A percentile compares a stretch with the other conserved stretches of the same genome.
Evolutionary conservation across 805 yeast species (phyloP).

Genomic region (Ogataea chonburiensis): DNA sequence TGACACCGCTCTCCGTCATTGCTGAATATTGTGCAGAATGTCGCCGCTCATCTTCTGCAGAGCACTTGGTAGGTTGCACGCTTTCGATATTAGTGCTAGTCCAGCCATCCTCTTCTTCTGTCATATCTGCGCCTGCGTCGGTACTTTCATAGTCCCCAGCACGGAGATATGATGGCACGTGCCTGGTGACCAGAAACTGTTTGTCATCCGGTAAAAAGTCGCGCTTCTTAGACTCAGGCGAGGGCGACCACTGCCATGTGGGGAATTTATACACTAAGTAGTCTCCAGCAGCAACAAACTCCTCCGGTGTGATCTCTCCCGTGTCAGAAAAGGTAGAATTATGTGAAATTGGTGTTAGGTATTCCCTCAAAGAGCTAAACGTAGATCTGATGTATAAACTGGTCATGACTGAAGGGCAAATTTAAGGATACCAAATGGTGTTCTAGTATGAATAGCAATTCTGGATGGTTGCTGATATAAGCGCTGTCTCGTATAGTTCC

Average conservation of each 20-base stretch:
- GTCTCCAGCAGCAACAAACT: conserved; percentile 92
- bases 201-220: conserved; percentile 83
- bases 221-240: conserved; percentile 51
- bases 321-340: conserved; percentile 81
- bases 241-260: conserved; percentile 90
- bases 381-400: conserved; percentile 58
- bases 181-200: conserved; percentile 83
- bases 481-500: conserved; percentile 1
- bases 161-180: conserved; percentile 81
- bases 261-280: conserved; percentile 89
- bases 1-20: conserved; percentile 26
- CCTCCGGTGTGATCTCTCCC: conserved; percentile 95
- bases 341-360: conserved; percentile 86
- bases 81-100: conserved; percentile 37
- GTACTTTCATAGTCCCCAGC: conserved; percentile 55
- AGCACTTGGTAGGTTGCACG: conserved; percentile 20
- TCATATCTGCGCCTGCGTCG: conserved; percentile 25
- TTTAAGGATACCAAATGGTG: neutral
- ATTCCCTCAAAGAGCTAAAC: conserved; percentile 82
- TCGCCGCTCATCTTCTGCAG: conserved; percentile 25
- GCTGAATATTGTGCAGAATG: conserved; percentile 26
- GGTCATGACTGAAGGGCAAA: conserved; percentile 28
- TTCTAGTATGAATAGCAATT: neutral
- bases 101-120: conserved; percentile 55
- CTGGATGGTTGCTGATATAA: neutral